Conservation (phyloP, 352 stramenopile genomes). For the Phytophthora lateralis region DNA sequence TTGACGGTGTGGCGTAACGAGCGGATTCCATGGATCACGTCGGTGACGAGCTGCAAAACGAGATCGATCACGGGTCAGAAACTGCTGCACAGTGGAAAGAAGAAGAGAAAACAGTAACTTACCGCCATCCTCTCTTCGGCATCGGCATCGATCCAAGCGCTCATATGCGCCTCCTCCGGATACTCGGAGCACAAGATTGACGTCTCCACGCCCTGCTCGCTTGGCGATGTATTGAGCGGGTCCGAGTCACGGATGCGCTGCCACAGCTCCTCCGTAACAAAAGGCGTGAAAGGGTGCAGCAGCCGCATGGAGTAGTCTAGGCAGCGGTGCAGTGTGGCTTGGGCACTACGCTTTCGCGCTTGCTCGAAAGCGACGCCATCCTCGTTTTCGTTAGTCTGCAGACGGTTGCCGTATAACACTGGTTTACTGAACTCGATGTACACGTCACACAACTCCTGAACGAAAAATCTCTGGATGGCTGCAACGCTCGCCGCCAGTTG, state of each 20-base stretch:
- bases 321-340: slow-evolving; percentile 93
- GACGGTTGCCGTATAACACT: slow-evolving; percentile 76
- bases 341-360: slow-evolving; percentile 75
- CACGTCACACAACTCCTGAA: slow-evolving; percentile 88
- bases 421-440: slow-evolving; percentile 91
- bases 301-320: slow-evolving; percentile 96
- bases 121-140: slow-evolving; percentile 91
- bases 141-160: slow-evolving; percentile 76
- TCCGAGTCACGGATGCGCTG: slow-evolving; percentile 67
- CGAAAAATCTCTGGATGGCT: slow-evolving; percentile 82
- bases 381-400: slow-evolving; percentile 22
- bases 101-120: slow-evolving; percentile 8
- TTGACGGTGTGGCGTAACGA: slow-evolving; percentile 90
- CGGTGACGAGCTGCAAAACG: slow-evolving; percentile 62
- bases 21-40: slow-evolving; percentile 93
- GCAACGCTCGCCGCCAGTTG: slow-evolving; percentile 71
- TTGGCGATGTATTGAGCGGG: slow-evolving; percentile 31
- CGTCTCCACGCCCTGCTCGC: slow-evolving; percentile 32
- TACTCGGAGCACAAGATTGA: slow-evolving; percentile 76
- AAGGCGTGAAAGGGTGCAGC: slow-evolving; percentile 99
- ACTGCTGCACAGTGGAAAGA: not conserved
- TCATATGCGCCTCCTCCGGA: slow-evolving; percentile 87
- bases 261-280: slow-evolving; percentile 99
- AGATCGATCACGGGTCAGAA: not conserved
- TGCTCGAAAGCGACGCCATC: slow-evolving; percentile 24